Evolutionary conservation across 768 basidiomycete genomes (phyloP), one percentile per base, ranked within the genome.

Genomic region (Boletellus sp.): DNA sequence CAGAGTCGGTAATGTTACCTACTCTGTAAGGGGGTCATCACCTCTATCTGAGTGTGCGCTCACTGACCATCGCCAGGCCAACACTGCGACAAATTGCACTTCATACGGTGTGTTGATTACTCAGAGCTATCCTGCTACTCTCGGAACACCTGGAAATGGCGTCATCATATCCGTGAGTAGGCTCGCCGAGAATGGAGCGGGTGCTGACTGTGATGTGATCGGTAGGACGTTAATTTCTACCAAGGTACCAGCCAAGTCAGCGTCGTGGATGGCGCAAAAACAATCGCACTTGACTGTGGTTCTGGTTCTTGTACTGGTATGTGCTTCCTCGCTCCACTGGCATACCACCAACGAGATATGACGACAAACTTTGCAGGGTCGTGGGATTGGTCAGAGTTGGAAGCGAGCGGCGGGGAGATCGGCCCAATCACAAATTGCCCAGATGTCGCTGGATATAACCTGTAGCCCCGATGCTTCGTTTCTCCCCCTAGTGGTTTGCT

Each of bases 51-150:
- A 8, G 31, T 10, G 35, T 13, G 7, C 10, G 42, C 41, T 56
- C 10, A 54, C 31, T 24, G 15, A 43, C 6, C 24, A 52, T 37
- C 38, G 13, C 15, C n/a, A 78, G 73, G 78, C 72, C 32, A 85
- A 86, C 61, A 78, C 72, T 13, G 80, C 75, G 2, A 76, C 64
- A 9, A 77, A 77, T 10, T 69, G 77, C 9, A 69, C 66, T 1
- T 17, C 61, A 26, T 85, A 76, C 49, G 85, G 84, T 28, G 65
- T 86, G 0, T 45, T 87, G 52, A 82, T 87, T 32, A 79, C 83
- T 59, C 60, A 82, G 74, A 84, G 80, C 58, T 85, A 85, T 60
- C 81, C 83, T 6, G 53, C 63, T 20, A 70, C 73, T 11, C 56
- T 80, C 15, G 77, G 78, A 16, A 77, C 70, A 0, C 79, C 84